Percentiles rank a stretch among this genome's conserved stretches.
phyloP scores from a whole-genome alignment of 768 basidiomycete genomes.

The Suillus brevipes region DNA sequence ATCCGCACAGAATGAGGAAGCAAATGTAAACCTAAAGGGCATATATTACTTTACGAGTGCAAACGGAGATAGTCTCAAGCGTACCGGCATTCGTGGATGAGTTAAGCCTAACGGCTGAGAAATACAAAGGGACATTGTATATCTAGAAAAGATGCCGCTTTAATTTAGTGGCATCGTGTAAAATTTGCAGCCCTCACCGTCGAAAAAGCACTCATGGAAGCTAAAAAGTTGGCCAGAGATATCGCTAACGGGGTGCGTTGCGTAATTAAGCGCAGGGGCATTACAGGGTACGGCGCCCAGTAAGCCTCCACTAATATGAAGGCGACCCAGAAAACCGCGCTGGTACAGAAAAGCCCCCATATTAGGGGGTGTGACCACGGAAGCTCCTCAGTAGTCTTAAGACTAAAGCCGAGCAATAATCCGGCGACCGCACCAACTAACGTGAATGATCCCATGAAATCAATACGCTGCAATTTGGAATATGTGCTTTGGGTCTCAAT shows the following conservation, averaged over 20 bases:
- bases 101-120: slow-evolving; percentile 73
- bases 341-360: slow-evolving; percentile 59
- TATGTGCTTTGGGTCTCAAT: slow-evolving; percentile 56
- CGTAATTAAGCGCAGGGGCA: slow-evolving; percentile 80
- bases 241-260: slow-evolving; percentile 81
- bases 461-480: slow-evolving; percentile 76
- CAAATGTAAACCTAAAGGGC: slow-evolving; percentile 68
- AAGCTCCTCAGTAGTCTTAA: slow-evolving; percentile 78
- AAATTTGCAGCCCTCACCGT: slow-evolving; percentile 47
- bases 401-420: slow-evolving; percentile 72
- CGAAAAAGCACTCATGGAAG: slow-evolving; percentile 77
- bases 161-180: slow-evolving; percentile 6
- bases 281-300: slow-evolving; percentile 81
- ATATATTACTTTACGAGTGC: slow-evolving; percentile 14
- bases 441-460: slow-evolving; percentile 81
- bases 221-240: slow-evolving; percentile 76
- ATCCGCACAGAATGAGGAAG: slow-evolving; percentile 82
- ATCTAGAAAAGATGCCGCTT: slow-evolving; percentile 44
- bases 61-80: slow-evolving; percentile 20
- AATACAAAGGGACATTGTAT: slow-evolving; percentile 89
- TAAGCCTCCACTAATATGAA: slow-evolving; percentile 83
- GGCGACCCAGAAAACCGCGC: slow-evolving; percentile 49
- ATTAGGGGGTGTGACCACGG: slow-evolving; percentile 76
- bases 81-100: slow-evolving; percentile 71
- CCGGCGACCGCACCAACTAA: slow-evolving; percentile 71